Evolutionary conservation across 1,139 yeast genomes (phyloP), one percentile per base, ranked within the genome.

Genomic region (Casaregolazyma lundiana): DNA sequence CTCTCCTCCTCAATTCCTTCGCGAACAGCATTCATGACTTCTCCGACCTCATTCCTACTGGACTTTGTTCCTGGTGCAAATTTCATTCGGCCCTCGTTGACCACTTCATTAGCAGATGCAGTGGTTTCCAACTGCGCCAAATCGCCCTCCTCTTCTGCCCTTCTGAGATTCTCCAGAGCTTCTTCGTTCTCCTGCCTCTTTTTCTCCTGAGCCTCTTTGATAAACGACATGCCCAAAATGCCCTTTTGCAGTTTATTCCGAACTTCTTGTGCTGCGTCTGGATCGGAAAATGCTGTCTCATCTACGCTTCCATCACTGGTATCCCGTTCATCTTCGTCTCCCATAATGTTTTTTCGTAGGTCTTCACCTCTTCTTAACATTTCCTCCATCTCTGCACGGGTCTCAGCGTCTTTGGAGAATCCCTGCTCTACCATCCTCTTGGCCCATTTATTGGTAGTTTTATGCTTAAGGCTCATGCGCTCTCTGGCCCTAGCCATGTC

Each of bases 381-480:
- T 60, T 88, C 97, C 66, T 90, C 97, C 72, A 92, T 77, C 60
- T 92, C 97, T 8, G 80, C 84, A 60, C 97, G 76, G 32, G 85
- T 85, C 29, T 78, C 80, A 30, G 82, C 79, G 63, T 90, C 97
- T 61, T 90, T 90, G 38, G 94, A 78, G 71, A 90, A 76, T 7
- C 97, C 97, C 58, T 90, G 86, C 57, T 83, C 84, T 45, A 90
- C 80, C 90, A 90, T 81, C 41, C 87, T 80, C 64, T 81, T 81
- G 13, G 97, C 97, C 97, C 97, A 90, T 61, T 80, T 79, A 37
- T 58, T 53, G 46, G 85, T 86, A 38, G 90, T 86, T 64, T 87
- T 89, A 69, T 90, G 97, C 60, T 86, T 85, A 56, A 89, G 73
- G 4, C 86, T 73, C 95, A 94, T 94, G 67, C 98, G 78, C 66